These are phyloP conservation scores for Allantophomopsis lycopodina DNA, from an alignment of 2,329 filamentous ascomycete genomes.

Conservation along the genomic window DNA sequence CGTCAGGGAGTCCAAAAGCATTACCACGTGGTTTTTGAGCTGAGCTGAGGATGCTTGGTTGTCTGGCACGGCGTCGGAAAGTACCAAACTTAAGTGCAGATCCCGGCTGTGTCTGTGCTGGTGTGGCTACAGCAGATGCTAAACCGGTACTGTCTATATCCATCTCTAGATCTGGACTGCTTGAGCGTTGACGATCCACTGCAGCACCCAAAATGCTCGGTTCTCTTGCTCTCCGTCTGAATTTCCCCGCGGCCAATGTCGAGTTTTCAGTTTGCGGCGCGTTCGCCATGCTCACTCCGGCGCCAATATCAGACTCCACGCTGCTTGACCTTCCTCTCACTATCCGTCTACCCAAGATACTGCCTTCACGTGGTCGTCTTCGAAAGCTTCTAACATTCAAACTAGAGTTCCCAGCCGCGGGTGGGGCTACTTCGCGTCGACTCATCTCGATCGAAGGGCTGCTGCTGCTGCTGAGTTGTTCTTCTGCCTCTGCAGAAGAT, in stretches of 20 bases:
- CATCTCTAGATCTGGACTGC: no score
- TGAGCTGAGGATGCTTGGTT: slow-evolving; percentile 45
- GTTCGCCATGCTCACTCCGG: slow-evolving; percentile 13
- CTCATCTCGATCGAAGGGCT: slow-evolving; percentile 16
- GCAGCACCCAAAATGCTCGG: slow-evolving; percentile 41
- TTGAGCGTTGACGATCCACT: no score
- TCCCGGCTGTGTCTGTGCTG: neutral
- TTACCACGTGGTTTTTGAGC: slow-evolving; percentile 18
- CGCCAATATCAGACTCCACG: slow-evolving; percentile 15
- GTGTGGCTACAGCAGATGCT: neutral
- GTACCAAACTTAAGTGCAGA: slow-evolving; percentile 22
- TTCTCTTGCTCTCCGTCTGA: slow-evolving; percentile 42
- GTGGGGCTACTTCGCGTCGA: slow-evolving; percentile 10
- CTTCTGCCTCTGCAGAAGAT: neutral
- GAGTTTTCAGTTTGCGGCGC: slow-evolving; percentile 14
- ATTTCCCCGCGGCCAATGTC: slow-evolving; percentile 20
- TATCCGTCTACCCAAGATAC: slow-evolving; percentile 12
- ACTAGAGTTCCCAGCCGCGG: slow-evolving; percentile 18
- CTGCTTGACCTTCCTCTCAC: slow-evolving; percentile 13
- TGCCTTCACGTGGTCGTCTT: slow-evolving; percentile 37
- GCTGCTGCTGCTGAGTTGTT: slow-evolving; percentile 7
- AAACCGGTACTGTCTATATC: no score
- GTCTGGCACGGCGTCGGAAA: slow-evolving; percentile 41
- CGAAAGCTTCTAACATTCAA: slow-evolving; percentile 39
- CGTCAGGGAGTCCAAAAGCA: slow-evolving; percentile 23